Evolutionary conservation across 192 early-diverging fungal genomes (phyloP).

Genomic region (Pecoramyces ruminantium): DNA sequence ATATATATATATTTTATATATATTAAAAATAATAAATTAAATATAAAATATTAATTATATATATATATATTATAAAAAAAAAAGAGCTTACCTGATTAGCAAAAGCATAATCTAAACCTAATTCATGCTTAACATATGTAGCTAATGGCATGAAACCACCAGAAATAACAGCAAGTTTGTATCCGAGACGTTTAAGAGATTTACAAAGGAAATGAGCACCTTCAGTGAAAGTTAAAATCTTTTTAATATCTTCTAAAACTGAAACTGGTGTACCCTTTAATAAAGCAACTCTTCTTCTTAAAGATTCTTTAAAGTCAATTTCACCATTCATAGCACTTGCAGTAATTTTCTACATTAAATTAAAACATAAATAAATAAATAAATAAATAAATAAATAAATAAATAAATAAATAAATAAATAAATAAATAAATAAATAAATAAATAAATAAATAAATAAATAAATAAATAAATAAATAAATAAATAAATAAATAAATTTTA

Average conservation of each 20-base stretch:
- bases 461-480: too few species aligned
- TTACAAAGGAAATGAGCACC: slow-evolving; percentile 80
- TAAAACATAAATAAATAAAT: not conserved
- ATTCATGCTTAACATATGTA: slow-evolving; percentile 68
- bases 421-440: too few species aligned
- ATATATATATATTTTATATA: too few species aligned
- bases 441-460: too few species aligned
- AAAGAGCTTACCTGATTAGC: slow-evolving; percentile 74
- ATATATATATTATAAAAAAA: too few species aligned
- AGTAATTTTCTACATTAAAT: slow-evolving; percentile 53
- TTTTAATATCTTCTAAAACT: slow-evolving; percentile 66
- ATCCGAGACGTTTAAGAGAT: slow-evolving; percentile 78
- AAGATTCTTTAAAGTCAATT: slow-evolving; percentile 90
- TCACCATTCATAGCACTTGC: slow-evolving; percentile 95
- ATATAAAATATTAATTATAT: too few species aligned
- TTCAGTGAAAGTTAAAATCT: slow-evolving; percentile 64
- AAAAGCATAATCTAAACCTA: slow-evolving; percentile 93
- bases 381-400: not conserved
- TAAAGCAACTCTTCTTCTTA: slow-evolving; percentile 67
- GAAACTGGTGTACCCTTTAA: slow-evolving; percentile 67
- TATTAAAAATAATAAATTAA: too few species aligned
- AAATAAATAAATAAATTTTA: too few species aligned
- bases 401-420: too few species aligned
- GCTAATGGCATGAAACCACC: slow-evolving; percentile 93
- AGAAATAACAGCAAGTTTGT: slow-evolving; percentile 90